Evolutionary conservation across 768 basidiomycete genomes (phyloP), one percentile per base, ranked within the genome.

Genomic region (Sarcomyxa edulis): DNA sequence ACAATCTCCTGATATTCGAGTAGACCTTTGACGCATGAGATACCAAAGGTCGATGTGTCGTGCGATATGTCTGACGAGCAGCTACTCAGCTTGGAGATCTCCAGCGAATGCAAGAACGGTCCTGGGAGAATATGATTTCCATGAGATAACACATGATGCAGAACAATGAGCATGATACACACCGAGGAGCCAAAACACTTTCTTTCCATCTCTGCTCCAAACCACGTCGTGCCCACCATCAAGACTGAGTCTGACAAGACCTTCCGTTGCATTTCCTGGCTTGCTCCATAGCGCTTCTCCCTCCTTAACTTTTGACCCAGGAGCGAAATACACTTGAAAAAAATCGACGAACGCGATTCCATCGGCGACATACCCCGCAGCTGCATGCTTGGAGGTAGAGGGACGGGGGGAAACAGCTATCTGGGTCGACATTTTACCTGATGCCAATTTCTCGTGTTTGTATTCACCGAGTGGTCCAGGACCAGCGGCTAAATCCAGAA

Each of bases 181-280:
- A 83, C 84, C 84, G 21, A 87, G 66, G 57, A 87, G 73, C 84
- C 84, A 87, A 45, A 84, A 82, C 23, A 86, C 39, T 22, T 63
- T 76, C 38, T 67, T 73, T 12, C 84, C 84, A 51, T 85, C 78
- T 8, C 69, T 51, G 23, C 74, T 81, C 62, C 74, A 79, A 2
- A 75, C 67, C 25, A 86, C 53, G 51, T 81, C 80, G 48, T 87
- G 84, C 1, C 83, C 84, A 12, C 84, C 84, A 53, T 86, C 82
- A 46, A 83, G 49, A 48, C 84, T 85, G 42, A 86, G 42, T 23
- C 84, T 69, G 3, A 69, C 69, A 40, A 85, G 52, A 2, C 76
- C 76, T 20, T 65, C 64, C 2, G 82, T 79, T 3, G 82, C 74
- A 49, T 81, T 81, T 1, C 68, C 78, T 7, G 84, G 84, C 48